phyloP scores from a whole-genome alignment of 495 filamentous ascomycete genomes.

The Aspergillus biplanus region DNA sequence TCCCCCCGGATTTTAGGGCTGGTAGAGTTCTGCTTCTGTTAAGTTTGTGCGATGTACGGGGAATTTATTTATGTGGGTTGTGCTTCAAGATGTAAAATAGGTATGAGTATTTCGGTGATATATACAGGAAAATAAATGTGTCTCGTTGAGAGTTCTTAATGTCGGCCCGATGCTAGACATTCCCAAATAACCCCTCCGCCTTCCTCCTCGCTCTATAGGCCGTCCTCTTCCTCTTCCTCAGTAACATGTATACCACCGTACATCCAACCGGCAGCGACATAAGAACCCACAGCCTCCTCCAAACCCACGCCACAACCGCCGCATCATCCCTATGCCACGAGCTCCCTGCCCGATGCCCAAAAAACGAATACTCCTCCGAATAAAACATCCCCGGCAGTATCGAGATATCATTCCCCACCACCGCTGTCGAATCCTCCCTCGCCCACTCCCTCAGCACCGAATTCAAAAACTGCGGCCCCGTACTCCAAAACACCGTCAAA shows the following conservation, averaged over 20 bases:
- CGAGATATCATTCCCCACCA: neutral
- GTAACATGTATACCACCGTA: neutral
- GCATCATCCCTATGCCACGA: neutral
- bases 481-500: constrained; percentile 13
- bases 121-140: too few relatives aligned
- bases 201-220: neutral
- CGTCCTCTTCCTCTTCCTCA: neutral
- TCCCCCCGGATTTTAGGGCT: too few relatives aligned
- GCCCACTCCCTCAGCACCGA: constrained; percentile 1
- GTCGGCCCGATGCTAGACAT: too few relatives aligned
- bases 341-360: neutral
- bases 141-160: too few relatives aligned
- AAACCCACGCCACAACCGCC: neutral
- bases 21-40: too few relatives aligned
- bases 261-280: neutral
- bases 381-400: neutral
- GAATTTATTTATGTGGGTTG: too few relatives aligned
- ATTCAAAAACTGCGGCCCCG: constrained; percentile 10
- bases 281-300: neutral
- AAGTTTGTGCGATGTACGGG: too few relatives aligned
- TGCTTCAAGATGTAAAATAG: too few relatives aligned
- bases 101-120: too few relatives aligned
- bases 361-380: neutral
- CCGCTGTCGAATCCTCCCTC: neutral
- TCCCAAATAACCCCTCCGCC: neutral